Conservation (phyloP, 441 rosid genomes). For the Syzygium malaccense region DNA sequence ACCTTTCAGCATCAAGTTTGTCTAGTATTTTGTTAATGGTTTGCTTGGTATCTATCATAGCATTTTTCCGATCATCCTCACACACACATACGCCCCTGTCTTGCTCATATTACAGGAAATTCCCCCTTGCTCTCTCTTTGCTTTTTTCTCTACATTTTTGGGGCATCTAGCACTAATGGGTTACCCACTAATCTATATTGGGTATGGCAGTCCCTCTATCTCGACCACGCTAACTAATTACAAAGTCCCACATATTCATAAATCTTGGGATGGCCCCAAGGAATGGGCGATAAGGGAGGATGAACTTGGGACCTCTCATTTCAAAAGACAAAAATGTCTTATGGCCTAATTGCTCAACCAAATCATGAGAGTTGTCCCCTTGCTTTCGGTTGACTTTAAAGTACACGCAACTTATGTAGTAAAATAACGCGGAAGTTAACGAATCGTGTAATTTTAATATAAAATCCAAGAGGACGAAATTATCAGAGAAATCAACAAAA, state of each 20-base stretch:
- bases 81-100: not conserved
- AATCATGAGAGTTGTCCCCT: not conserved
- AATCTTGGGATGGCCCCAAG: not conserved
- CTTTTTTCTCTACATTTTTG: not conserved
- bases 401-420: not conserved
- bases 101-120: not conserved
- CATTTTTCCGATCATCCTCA: too few relatives aligned
- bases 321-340: not conserved
- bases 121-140: not conserved
- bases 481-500: not conserved
- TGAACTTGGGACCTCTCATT: not conserved
- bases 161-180: not conserved
- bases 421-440: accelerated
- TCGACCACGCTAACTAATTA: not conserved
- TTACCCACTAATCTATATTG: not conserved
- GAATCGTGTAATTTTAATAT: not conserved
- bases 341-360: not conserved
- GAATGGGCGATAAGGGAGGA: not conserved
- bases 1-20: not conserved
- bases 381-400: not conserved
- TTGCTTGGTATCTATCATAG: too few relatives aligned
- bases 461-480: not conserved
- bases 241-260: not conserved
- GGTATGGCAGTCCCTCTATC: not conserved
- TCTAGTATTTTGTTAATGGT: too few relatives aligned